These are phyloP conservation scores for Plasmodium gonderi DNA, from an alignment of 169 alveolate genomes.

Conservation along the genomic window DNA sequence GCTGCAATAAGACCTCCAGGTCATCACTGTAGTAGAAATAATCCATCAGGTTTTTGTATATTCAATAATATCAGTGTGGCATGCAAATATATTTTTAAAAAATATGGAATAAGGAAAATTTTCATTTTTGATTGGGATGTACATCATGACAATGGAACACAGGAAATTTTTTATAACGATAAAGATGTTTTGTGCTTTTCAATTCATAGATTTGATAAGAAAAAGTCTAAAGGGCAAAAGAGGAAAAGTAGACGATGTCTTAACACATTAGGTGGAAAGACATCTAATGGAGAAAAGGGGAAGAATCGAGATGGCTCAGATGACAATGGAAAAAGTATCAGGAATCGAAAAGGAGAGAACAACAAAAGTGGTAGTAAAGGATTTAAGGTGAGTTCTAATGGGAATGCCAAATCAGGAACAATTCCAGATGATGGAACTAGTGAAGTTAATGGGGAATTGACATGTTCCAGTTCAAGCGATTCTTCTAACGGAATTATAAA, in stretches of 20 bases:
- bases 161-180: conserved; percentile 88
- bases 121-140: conserved; percentile 96
- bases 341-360: not conserved
- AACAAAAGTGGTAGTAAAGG: not conserved
- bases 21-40: conserved; percentile 83
- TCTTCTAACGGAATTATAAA: not conserved
- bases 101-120: conserved; percentile 88
- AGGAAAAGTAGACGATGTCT: not conserved
- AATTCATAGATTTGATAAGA: conserved; percentile 80
- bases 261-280: not conserved
- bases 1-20: conserved; percentile 86
- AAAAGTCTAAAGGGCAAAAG: not conserved
- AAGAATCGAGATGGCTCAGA: not conserved
- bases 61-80: conserved; percentile 94
- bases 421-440: not conserved
- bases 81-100: conserved; percentile 89
- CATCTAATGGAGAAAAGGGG: not conserved
- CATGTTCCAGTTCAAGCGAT: not conserved
- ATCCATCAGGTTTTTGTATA: conserved; percentile 91
- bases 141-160: conserved; percentile 97
- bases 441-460: not conserved
- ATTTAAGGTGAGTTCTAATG: not conserved
- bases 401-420: not conserved
- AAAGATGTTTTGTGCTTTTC: conserved; percentile 79
- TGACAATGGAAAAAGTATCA: not conserved